Evolutionary conservation across 2,329 filamentous ascomycete genomes (phyloP).

Genomic region (Claviceps humidiphila): DNA sequence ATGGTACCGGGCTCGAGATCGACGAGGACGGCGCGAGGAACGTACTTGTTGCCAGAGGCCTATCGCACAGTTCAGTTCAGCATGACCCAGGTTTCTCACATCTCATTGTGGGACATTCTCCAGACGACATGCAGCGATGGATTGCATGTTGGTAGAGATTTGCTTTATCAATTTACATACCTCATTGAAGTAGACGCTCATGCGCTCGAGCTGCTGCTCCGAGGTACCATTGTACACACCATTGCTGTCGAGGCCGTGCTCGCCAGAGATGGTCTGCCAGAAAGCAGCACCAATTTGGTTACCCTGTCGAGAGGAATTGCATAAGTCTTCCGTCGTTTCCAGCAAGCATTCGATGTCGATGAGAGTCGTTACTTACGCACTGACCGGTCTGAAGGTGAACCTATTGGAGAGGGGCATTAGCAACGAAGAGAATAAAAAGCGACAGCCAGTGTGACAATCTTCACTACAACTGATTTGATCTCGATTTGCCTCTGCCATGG

Average conservation of each 20-base stretch:
- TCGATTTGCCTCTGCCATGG: neutral
- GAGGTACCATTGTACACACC: conserved; percentile 98
- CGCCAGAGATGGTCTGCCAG: conserved; percentile 80
- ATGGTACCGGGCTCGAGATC: conserved; percentile 99
- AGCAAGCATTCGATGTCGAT: conserved; percentile 34
- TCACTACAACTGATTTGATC: conserved; percentile 25
- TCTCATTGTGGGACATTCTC: neutral
- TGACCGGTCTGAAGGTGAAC: conserved; percentile 99
- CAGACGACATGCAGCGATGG: neutral
- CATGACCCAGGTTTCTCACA: too few relatives aligned
- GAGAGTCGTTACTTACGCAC: conserved; percentile 85
- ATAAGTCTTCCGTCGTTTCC: conserved; percentile 22
- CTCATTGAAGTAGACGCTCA: conserved; percentile 98
- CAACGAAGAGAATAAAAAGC: conserved; percentile 26
- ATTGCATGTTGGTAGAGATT: neutral
- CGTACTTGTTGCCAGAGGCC: conserved; percentile 97
- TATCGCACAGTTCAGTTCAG: conserved; percentile 20
- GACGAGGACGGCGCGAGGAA: conserved; percentile 96
- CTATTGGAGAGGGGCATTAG: conserved; percentile 44
- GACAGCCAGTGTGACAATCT: conserved; percentile 18
- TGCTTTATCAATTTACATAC: conserved; percentile 20
- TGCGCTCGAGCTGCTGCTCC: conserved; percentile 91
- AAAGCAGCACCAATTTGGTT: conserved; percentile 99
- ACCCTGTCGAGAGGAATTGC: conserved; percentile 44
- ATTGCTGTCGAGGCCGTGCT: conserved; percentile 93